A percentile compares a stretch with the other conserved stretches of the same genome.
Evolutionary conservation across 2,329 filamentous ascomycete genomes (phyloP).

Genomic region (Nothophoma quercina): DNA sequence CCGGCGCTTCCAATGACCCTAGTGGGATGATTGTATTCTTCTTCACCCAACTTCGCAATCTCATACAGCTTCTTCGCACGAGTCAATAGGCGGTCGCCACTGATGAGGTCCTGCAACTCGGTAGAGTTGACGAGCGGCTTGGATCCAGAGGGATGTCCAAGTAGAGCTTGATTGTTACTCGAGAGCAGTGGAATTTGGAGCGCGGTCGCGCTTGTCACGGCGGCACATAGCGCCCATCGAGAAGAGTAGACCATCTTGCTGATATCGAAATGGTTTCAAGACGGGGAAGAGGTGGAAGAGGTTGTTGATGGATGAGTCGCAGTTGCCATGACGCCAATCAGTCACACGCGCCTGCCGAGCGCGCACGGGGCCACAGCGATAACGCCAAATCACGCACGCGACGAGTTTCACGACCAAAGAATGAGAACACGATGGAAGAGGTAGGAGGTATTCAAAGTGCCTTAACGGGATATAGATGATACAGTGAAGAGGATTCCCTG

Average conservation of each 20-base stretch:
- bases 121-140: constrained; percentile 46
- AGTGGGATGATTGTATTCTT: constrained; percentile 54
- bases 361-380: constrained; percentile 27
- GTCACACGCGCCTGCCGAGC: constrained; percentile 27
- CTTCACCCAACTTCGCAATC: constrained; percentile 53
- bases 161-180: constrained; percentile 30
- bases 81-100: constrained; percentile 40
- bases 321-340: constrained; percentile 37
- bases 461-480: too few species aligned
- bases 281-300: constrained; percentile 17
- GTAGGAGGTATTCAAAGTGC: too few species aligned
- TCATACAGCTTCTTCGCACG: constrained; percentile 49
- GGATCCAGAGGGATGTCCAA: constrained; percentile 31
- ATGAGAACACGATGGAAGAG: background rate
- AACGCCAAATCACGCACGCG: constrained; percentile 35
- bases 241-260: constrained; percentile 38
- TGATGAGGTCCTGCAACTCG: constrained; percentile 47
- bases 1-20: constrained; percentile 49
- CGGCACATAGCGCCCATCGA: constrained; percentile 40
- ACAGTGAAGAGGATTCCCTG: too few species aligned
- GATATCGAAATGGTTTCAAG: constrained; percentile 8
- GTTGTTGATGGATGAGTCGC: constrained; percentile 28
- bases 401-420: constrained; percentile 12
- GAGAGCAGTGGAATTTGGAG: constrained; percentile 43
- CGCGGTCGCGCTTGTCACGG: constrained; percentile 34